Evolutionary conservation across 768 basidiomycete genomes (phyloP).

Genomic region (Lentinula aciculospora): DNA sequence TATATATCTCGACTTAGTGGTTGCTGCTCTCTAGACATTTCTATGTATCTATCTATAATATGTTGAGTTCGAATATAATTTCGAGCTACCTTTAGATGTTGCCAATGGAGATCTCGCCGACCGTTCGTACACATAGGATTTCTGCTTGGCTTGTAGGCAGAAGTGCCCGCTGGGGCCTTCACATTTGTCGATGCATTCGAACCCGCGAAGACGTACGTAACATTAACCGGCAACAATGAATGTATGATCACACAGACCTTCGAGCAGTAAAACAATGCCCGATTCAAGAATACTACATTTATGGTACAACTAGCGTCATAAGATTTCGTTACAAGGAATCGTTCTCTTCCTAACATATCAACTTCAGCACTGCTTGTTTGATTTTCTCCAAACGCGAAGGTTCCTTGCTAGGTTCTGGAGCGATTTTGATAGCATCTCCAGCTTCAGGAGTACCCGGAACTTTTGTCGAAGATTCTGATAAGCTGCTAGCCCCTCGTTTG

Average conservation of each 20-base stretch:
- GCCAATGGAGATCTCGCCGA: too few species aligned
- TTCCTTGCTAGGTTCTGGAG: not conserved
- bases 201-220: too few species aligned
- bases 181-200: too few species aligned
- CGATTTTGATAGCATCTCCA: not conserved
- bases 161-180: too few species aligned
- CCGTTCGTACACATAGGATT: too few species aligned
- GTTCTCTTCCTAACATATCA: not conserved
- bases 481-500: not conserved
- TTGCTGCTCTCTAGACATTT: not conserved
- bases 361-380: not conserved
- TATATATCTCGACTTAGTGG: not conserved
- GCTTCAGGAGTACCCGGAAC: not conserved
- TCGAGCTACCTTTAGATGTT: not conserved
- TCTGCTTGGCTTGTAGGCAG: too few species aligned
- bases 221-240: too few species aligned
- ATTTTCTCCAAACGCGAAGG: not conserved
- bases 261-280: too few species aligned
- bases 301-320: not conserved
- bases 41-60: not conserved
- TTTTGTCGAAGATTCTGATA: conserved; percentile 1
- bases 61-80: not conserved
- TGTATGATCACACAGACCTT: too few species aligned
- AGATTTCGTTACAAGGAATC: not conserved
- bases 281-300: too few species aligned